Percentiles rank a stretch among this genome's conserved stretches.
Conservation (phyloP, 2,329 filamentous ascomycete genomes). For the Davidsoniella australis region DNA sequence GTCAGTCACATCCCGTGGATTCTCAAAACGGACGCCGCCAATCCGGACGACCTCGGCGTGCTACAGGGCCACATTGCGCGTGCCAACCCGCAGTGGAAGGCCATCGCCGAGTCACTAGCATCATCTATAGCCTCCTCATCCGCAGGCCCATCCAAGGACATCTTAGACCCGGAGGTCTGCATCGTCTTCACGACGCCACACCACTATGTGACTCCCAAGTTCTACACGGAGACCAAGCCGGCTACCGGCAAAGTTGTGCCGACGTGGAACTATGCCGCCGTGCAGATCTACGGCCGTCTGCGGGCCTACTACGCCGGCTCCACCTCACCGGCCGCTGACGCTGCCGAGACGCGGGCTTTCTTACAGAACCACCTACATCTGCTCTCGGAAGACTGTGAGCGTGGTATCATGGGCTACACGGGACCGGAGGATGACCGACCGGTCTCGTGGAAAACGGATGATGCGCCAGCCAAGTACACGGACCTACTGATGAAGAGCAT, state of each 20-base stretch:
- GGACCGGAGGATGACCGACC: slow-evolving; percentile 19
- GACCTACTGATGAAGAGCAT: slow-evolving; percentile 40
- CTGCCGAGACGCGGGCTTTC: slow-evolving; percentile 28
- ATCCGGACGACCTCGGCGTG: slow-evolving; percentile 24
- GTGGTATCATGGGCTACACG: slow-evolving; percentile 37
- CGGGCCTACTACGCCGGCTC: slow-evolving; percentile 32
- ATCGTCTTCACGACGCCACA: slow-evolving; percentile 44
- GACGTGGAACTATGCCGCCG: slow-evolving; percentile 54
- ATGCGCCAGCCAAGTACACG: slow-evolving; percentile 39
- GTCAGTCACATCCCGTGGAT: slow-evolving; percentile 44
- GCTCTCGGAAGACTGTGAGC: slow-evolving; percentile 34
- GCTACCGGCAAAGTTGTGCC: slow-evolving; percentile 47
- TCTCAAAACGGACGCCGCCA: slow-evolving; percentile 30
- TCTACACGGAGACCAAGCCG: slow-evolving; percentile 50
- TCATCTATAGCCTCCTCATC: slow-evolving; percentile 1
- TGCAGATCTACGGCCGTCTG: slow-evolving; percentile 43
- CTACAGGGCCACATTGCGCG: slow-evolving; percentile 46
- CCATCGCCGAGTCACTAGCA: slow-evolving; percentile 32
- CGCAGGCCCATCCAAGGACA: slow-evolving; percentile 12
- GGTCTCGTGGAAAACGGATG: slow-evolving; percentile 36
- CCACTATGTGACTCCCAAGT: slow-evolving; percentile 52
- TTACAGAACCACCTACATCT: slow-evolving; percentile 35
- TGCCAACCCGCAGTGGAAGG: slow-evolving; percentile 46
- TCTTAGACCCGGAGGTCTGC: slow-evolving; percentile 36
- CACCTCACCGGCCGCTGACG: slow-evolving; percentile 17